Base-by-base conservation (phyloP, 2,329 filamentous ascomycete genomes). In the Dothidotthia symphoricarpi region DNA sequence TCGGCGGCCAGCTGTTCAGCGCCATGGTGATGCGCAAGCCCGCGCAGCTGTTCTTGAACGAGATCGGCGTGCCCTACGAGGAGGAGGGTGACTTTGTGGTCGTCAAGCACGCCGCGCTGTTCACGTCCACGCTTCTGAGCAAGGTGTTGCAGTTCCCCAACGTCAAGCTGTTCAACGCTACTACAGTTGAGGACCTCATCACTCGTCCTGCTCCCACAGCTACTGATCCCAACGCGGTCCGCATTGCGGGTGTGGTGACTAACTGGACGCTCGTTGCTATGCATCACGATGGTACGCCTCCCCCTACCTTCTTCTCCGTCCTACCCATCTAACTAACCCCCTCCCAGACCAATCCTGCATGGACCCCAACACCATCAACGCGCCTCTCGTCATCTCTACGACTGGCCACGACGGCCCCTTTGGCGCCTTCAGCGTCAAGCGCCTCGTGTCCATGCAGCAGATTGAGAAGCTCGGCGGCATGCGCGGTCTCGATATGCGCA, bases 341-440 rank as follows among this genome's bases (percentile, higher is more conserved):
- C n/a, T n/a, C n/a, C 39, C 89, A 63, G 86, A 91, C 66, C 88
- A 95, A 73, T 86, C 81, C 45, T 95, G 89, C 83, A 95, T 95
- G 89, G 90, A 95, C 68, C 89, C 89, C 53, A 95, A 93, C 80
- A 95, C 89, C 59, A 95, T 95, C 78, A 95, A 95, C 64, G 88
- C 88, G 0, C 88, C 89, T 1, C 69, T 95, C 42, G 75, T 95
- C 61, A 86, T 96, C 72, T 88, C 83, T 41, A 95, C 89, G 16
- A 95, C 89, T 0, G 90, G 89, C 34, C 89, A 96, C 59, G 89
- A 96, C 52, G 90, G 80, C 31, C 89, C 89, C 12, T 94, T 95
- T 64, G 90, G 89, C 31, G 89, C 89, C 33, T 96, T 96, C 75
- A 86, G 73, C 51, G 89, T 88, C 66, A 95, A 95, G 80, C 81